Percentiles rank a stretch among this genome's conserved stretches.
phyloP scores from a whole-genome alignment of 305 asterid species.

The Ruellia speciosa region DNA sequence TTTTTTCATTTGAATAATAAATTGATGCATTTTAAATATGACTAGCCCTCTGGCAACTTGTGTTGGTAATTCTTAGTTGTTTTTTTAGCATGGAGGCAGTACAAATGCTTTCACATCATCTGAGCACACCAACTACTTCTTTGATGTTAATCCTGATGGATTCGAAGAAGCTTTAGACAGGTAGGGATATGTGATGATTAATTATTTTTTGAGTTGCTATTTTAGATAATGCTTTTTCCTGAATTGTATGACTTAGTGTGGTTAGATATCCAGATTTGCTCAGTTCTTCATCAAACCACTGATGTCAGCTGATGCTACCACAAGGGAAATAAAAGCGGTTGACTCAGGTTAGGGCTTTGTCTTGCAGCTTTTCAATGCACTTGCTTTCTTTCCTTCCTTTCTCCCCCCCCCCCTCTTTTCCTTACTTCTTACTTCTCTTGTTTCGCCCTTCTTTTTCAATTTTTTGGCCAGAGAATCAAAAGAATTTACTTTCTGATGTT shows the following conservation, averaged over 20 bases:
- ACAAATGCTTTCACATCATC: conserved; percentile 88
- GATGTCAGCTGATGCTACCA: conserved; percentile 95
- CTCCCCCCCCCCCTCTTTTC: too few species aligned
- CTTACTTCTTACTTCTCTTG: conserved; percentile 11
- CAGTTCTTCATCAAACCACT: conserved; percentile 92
- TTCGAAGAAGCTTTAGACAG: conserved; percentile 95
- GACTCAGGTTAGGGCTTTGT: conserved; percentile 66
- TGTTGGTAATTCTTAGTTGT: conserved; percentile 2
- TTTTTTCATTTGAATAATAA: background rate
- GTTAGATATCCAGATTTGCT: conserved; percentile 53
- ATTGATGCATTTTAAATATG: conserved; percentile 8
- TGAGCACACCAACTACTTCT: conserved; percentile 74
- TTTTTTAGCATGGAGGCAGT: conserved; percentile 80
- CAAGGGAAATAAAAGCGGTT: conserved; percentile 87
- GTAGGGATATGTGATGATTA: conserved; percentile 36
- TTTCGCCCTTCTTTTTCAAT: background rate
- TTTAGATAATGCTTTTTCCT: conserved; percentile 9
- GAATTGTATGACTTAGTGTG: conserved; percentile 19
- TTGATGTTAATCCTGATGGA: conserved; percentile 77
- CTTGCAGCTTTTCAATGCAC: conserved; percentile 18
- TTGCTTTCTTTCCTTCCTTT: conserved; percentile 11
- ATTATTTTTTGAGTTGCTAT: background rate
- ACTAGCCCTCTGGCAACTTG: conserved; percentile 1
- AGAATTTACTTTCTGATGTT: conserved; percentile 76
- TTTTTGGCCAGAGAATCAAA: conserved; percentile 60